These are phyloP conservation scores for Sordariomycetes sp. DNA, from an alignment of 2,329 filamentous ascomycete species.

Conservation along the genomic window DNA sequence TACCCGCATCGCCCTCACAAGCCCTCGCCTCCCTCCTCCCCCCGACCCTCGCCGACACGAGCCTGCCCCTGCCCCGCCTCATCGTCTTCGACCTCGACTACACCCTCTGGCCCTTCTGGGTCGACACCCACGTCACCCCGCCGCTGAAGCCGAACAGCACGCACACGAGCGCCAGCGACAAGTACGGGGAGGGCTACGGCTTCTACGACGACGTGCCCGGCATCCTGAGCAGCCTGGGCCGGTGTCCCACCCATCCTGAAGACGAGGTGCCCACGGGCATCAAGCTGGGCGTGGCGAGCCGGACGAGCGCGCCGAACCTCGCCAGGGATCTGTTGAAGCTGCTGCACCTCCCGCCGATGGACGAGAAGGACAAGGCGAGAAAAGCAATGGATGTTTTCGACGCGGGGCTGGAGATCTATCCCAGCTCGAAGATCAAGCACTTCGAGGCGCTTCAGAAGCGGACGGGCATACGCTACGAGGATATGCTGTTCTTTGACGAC, in stretches of 20 bases:
- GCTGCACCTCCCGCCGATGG: slow-evolving; percentile 46
- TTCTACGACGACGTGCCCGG: slow-evolving; percentile 64
- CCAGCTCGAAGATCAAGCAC: slow-evolving; percentile 76
- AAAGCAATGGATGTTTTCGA: slow-evolving; percentile 46
- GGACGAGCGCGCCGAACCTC: slow-evolving; percentile 71
- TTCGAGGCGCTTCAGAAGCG: slow-evolving; percentile 65
- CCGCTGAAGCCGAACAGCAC: slow-evolving; percentile 50
- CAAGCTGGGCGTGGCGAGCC: slow-evolving; percentile 64
- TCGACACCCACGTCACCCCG: slow-evolving; percentile 80
- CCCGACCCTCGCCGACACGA: slow-evolving; percentile 36
- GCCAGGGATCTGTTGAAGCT: slow-evolving; percentile 73
- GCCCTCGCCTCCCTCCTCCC: slow-evolving; percentile 18
- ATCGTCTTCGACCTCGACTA: slow-evolving; percentile 96
- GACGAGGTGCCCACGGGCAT: slow-evolving; percentile 46
- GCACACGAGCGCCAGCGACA: slow-evolving; percentile 36
- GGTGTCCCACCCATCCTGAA: slow-evolving; percentile 47
- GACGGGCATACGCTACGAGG: slow-evolving; percentile 62
- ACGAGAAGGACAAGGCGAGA: slow-evolving; percentile 7
- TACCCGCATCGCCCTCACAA: background rate
- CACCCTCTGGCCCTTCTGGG: slow-evolving; percentile 98
- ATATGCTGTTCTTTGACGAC: slow-evolving; percentile 96
- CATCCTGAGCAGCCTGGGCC: slow-evolving; percentile 57
- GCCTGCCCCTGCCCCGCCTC: slow-evolving; percentile 65
- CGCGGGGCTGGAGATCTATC: slow-evolving; percentile 57
- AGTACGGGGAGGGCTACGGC: slow-evolving; percentile 53